phyloP scores from a whole-genome alignment of 768 basidiomycete species.

The Filobasidium floriforme region DNA sequence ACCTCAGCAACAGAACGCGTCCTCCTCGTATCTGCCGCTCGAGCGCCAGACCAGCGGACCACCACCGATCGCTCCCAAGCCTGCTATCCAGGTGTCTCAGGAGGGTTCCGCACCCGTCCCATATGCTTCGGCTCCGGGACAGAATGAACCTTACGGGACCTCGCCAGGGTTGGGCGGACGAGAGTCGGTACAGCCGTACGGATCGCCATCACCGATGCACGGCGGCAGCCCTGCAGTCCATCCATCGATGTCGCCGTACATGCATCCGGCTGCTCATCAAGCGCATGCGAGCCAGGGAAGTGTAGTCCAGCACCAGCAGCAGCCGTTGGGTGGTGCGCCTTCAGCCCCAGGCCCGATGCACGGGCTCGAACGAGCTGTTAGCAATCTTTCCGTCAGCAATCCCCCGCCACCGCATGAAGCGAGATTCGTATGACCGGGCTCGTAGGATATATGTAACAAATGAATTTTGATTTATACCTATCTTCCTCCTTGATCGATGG shows the following conservation, averaged over 20 bases:
- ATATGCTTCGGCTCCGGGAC: background rate
- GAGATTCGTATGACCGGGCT: background rate
- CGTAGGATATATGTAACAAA: background rate
- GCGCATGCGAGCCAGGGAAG: background rate
- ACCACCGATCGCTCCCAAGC: background rate
- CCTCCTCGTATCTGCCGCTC: background rate
- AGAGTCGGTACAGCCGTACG: background rate
- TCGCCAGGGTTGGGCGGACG: background rate
- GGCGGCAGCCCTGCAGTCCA: background rate
- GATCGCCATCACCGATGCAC: background rate
- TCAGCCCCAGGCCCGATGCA: background rate
- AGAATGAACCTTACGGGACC: background rate
- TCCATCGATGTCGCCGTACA: background rate
- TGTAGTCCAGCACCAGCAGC: background rate
- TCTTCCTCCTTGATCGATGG: background rate
- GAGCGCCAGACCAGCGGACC: background rate
- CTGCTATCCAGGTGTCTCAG: background rate
- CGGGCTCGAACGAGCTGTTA: constrained; percentile 1
- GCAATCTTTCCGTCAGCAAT: background rate
- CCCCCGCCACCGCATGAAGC: background rate
- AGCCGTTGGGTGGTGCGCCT: background rate
- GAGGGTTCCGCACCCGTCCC: background rate
- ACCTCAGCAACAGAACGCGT: background rate
- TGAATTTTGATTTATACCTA: background rate
- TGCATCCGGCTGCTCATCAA: background rate